A percentile compares a stretch with the other conserved stretches of the same genome.
phyloP scores from a whole-genome alignment of 352 stramenopile species.

The Thraustochytrium striatum region DNA sequence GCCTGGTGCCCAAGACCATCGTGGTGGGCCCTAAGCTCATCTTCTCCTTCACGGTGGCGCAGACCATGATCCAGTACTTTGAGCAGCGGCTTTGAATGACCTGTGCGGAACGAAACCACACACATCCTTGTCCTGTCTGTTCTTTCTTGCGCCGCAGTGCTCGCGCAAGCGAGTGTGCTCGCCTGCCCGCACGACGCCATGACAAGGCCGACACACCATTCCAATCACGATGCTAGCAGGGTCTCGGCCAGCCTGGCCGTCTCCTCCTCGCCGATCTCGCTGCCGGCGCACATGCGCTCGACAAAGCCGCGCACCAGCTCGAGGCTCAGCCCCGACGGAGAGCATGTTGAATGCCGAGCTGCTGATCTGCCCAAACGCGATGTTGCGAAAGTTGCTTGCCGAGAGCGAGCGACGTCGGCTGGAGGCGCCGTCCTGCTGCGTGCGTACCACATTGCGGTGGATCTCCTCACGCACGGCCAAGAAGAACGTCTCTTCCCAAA shows the following conservation, averaged over 20 bases:
- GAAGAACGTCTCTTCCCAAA: constrained; percentile 46
- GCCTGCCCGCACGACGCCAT: too few relatives aligned
- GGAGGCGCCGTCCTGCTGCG: neutral
- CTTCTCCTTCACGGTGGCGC: constrained; percentile 90
- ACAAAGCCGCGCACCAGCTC: too few relatives aligned
- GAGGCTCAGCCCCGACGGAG: too few relatives aligned
- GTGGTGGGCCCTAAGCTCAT: constrained; percentile 91
- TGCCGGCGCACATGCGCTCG: neutral
- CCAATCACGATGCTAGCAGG: too few relatives aligned
- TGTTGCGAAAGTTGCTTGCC: neutral
- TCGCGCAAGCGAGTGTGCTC: too few relatives aligned
- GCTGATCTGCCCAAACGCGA: constrained; percentile 30
- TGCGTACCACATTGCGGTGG: constrained; percentile 10
- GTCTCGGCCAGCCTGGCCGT: neutral
- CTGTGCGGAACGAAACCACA: neutral
- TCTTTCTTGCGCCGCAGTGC: too few relatives aligned
- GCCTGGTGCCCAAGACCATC: constrained; percentile 85
- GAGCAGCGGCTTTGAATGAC: neutral
- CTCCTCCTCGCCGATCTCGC: neutral
- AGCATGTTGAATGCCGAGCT: constrained; percentile 28
- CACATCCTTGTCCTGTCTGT: too few relatives aligned
- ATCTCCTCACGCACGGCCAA: constrained; percentile 29
- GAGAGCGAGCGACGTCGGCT: neutral
- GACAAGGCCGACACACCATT: too few relatives aligned
- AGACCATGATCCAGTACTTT: constrained; percentile 90